Percentiles rank a stretch among this genome's conserved stretches.
These are phyloP conservation scores for Mycosarcoma mackinlayi DNA, from an alignment of 1,284 basidiomycete genomes.

Conservation along the genomic window DNA sequence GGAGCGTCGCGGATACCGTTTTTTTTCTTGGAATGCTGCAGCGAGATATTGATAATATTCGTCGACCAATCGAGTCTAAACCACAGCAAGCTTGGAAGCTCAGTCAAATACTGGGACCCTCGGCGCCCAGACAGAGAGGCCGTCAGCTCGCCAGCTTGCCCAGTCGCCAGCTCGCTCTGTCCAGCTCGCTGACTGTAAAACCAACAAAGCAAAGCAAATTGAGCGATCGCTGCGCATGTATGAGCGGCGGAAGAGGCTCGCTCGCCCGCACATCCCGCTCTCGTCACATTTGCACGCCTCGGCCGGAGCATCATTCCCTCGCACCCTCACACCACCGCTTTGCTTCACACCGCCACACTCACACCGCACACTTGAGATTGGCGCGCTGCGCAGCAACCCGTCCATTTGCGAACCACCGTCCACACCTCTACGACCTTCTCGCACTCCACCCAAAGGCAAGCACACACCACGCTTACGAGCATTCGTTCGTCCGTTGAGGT, in stretches of 20 bases:
- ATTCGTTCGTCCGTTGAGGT: not conserved
- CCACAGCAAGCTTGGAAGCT: not conserved
- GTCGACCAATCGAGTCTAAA: conserved; percentile 1
- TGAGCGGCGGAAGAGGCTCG: not conserved
- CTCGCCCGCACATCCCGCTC: not conserved
- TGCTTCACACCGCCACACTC: not conserved
- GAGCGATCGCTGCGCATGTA: conserved; percentile 8
- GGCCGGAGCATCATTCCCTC: conserved; percentile 6
- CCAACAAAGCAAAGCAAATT: conserved; percentile 2
- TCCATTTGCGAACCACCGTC: not conserved
- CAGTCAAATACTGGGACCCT: too few relatives aligned
- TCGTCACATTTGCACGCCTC: not conserved
- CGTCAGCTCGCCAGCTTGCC: not conserved
- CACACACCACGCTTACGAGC: not conserved
- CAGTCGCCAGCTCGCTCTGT: too few relatives aligned
- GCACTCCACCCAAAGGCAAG: not conserved
- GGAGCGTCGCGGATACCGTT: conserved; percentile 11
- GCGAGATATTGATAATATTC: not conserved
- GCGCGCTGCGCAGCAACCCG: not conserved
- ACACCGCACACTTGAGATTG: not conserved
- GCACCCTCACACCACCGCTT: too few relatives aligned
- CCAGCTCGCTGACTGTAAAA: too few relatives aligned
- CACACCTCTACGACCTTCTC: too few relatives aligned
- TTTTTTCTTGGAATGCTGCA: not conserved
- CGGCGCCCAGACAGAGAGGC: not conserved